Base-by-base conservation (phyloP, 768 basidiomycete species). In the Xerocomellus chrysenteron region DNA sequence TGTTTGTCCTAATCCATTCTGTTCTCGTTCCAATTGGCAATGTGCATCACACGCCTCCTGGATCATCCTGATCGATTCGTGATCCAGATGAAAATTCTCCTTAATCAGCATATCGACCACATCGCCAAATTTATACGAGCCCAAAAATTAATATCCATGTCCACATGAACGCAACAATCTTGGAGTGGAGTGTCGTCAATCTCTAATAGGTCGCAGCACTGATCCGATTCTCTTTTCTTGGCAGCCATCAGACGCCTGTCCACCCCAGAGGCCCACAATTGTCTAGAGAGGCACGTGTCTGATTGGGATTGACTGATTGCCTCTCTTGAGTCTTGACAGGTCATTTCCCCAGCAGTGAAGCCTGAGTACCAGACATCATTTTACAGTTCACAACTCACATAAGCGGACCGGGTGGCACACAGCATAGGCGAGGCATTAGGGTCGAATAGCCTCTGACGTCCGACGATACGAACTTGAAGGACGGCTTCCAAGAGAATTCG, bases 11-110 rank as follows among this genome's bases (percentile, higher is more conserved):
- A 33, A 44, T 21, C 7, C 61, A 49, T 40, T 19, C 36, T 9
- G 33, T 35, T 32, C 28, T 53, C 16, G 13, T 50, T 50, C 41
- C 49, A 54, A 56, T 47, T 51, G 50, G 50, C 32, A 51, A 28
- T 46, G 43, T 21, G 28, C 45, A 26, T 32, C 45, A 43, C 32
- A 28, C 37, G n/a, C 36, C 47, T 8, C 55, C 43, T 12, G 47
- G 54, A 58, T 56, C 52, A 47, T 64, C 54, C 40, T 54, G 62
- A 60, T 61, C 58, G 55, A 52, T 35, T 12, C 43, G n/a, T 14
- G 2, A 47, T 53, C 24, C 30, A 57, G 40, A 65, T 66, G 55
- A 58, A 66, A 39, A 52, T 50, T 59, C 14, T 16, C 54, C 56
- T 54, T 63, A 53, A 56, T 37, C 47, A 56, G 55, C 16, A 10